A percentile compares a stretch with the other conserved stretches of the same genome.
phyloP scores from a whole-genome alignment of 78 protist species.

The Trichosphaerium sp. region DNA sequence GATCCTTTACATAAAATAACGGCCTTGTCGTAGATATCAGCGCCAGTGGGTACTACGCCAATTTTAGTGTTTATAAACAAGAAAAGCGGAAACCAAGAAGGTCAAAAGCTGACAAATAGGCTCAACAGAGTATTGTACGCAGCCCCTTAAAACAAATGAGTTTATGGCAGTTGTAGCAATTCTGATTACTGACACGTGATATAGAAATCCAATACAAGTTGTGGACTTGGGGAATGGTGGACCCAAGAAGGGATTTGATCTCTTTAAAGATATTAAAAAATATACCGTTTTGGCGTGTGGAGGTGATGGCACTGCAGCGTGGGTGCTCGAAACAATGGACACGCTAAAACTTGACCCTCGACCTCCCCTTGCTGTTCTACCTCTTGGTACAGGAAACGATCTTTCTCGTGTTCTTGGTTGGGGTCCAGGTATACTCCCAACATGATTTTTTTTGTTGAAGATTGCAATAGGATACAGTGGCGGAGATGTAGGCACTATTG shows the following conservation, averaged over 20 bases:
- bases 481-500: neutral
- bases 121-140: too few relatives aligned
- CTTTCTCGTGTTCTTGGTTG: conserved; percentile 71
- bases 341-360: neutral
- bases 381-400: conserved; percentile 88
- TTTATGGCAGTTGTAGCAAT: too few relatives aligned
- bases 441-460: neutral
- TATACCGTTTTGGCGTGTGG: conserved; percentile 66
- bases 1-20: too few relatives aligned
- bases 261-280: neutral
- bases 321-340: conserved; percentile 54
- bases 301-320: conserved; percentile 85
- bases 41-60: too few relatives aligned
- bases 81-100: too few relatives aligned
- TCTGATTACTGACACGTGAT: too few relatives aligned
- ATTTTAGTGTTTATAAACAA: too few relatives aligned
- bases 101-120: too few relatives aligned
- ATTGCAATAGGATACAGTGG: neutral
- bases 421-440: conserved; percentile 60
- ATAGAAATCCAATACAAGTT: neutral
- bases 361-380: conserved; percentile 53
- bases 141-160: too few relatives aligned
- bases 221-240: conserved; percentile 2
- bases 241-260: conserved; percentile 6
- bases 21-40: too few relatives aligned